Evolutionary conservation across 2,329 filamentous ascomycete genomes (phyloP), one percentile per base, ranked within the genome.

Genomic region (Curvularia spicifera): DNA sequence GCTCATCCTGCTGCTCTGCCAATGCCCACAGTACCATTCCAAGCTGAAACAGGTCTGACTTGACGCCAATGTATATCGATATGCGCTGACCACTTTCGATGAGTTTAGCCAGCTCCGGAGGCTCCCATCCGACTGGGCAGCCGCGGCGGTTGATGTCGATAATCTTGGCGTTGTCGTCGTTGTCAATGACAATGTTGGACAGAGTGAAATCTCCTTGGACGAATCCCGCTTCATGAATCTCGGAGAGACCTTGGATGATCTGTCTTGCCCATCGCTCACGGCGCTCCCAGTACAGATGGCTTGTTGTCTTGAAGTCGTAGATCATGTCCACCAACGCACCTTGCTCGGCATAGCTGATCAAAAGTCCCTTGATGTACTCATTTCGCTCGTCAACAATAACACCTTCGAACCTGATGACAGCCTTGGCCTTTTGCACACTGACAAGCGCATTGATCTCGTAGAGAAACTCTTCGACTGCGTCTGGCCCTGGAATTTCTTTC

Each of bases 71-170:
- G 72, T 96, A 97, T 89, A 98, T 97, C 45, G 91, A 90, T 52
- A 99, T 93, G 29, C 92, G 86, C 76, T 97, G 93, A 57, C 91
- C 91, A 76, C 89, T 93, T 64, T 94, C 89, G 60, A 98, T 92
- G 54, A 98, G 86, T 5, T 86, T 85, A 15, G 89, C 89, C 55
- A 96, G 90, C 78, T 99, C 95, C 4, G 95, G 95, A 2, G 95
- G 93, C 67, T 99, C 95, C 95, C 95, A 99, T 24, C 94, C 94
- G 4, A 98, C 91, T 0, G 95, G 95, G 70, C 95, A 99, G n/a
- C 95, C 95, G 68, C 95, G 85, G 54, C 95, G 86, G 79, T 99
- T 99, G 80, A 99, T 97, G 77, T 99, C 95, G 72, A 99, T 99
- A 66, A 99, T 98, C 71, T 96, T 94, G 8, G 94, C 95, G 71